A percentile compares a stretch with the other conserved stretches of the same genome.
Evolutionary conservation across 1,284 basidiomycete genomes (phyloP).

Genomic region (Moesziomyces parantarcticus): DNA sequence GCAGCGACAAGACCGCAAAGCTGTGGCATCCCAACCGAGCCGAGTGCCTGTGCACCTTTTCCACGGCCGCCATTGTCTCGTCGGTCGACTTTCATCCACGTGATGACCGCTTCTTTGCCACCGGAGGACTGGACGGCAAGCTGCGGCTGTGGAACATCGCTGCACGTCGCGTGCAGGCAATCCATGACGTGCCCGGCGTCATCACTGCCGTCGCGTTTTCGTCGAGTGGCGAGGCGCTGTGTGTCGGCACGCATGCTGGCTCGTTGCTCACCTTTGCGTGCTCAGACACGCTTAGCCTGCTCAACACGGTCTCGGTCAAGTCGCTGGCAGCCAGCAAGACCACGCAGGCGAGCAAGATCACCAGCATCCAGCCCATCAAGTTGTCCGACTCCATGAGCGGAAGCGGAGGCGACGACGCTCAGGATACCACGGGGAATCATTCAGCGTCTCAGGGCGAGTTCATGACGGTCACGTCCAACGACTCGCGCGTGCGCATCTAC

Average conservation of each 20-base stretch:
- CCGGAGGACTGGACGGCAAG: slow-evolving; percentile 68
- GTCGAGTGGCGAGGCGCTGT: slow-evolving; percentile 61
- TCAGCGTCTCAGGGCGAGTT: slow-evolving; percentile 39
- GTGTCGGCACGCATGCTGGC: slow-evolving; percentile 67
- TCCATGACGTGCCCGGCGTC: slow-evolving; percentile 65
- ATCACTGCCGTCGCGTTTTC: slow-evolving; percentile 68
- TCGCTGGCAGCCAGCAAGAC: slow-evolving; percentile 63
- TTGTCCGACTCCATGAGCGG: slow-evolving; percentile 12
- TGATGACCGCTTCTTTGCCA: slow-evolving; percentile 69
- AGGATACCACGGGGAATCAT: no score
- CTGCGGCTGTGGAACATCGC: slow-evolving; percentile 68
- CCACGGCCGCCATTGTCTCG: slow-evolving; percentile 68
- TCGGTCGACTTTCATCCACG: slow-evolving; percentile 65
- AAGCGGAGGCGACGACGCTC: no score
- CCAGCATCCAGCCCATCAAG: slow-evolving; percentile 61
- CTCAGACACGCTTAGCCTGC: slow-evolving; percentile 58
- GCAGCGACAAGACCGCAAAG: slow-evolving; percentile 69
- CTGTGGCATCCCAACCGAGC: slow-evolving; percentile 68
- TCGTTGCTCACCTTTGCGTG: slow-evolving; percentile 62
- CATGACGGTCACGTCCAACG: slow-evolving; percentile 68
- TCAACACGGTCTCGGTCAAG: slow-evolving; percentile 61
- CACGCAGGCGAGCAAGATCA: slow-evolving; percentile 68
- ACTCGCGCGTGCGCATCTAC: slow-evolving; percentile 68
- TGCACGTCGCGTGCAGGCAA: slow-evolving; percentile 44
- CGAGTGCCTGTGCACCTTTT: slow-evolving; percentile 68